Base-by-base conservation (phyloP, 805 yeast genomes). In the Peterozyma toletana region DNA sequence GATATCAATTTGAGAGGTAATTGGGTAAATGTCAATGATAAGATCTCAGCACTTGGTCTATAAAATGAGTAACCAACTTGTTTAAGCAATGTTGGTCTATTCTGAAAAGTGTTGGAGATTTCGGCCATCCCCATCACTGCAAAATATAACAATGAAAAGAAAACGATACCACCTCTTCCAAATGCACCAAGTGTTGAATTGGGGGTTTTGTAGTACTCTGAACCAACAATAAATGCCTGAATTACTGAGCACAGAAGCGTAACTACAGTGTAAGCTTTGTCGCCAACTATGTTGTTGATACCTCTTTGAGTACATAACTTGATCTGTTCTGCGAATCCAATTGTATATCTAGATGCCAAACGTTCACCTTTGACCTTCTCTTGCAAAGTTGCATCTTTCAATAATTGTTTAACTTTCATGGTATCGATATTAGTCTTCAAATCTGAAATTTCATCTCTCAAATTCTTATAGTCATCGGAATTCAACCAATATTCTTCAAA, bases 21-120 rank as follows among this genome's bases (percentile, higher is more conserved):
- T 53, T 77, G 80, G 37, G 80, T 70, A 33, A 80, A 55, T 50
- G 76, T 72, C 47, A 70, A 70, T 9, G 83, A 77, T 37, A 81
- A 49, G 9, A 82, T 74, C 59, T 80, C 86, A 21, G 84, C 83
- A 17, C 86, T 72, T 14, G 80, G 78, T 48, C 80, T 75, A 57
- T 76, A 79, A 63, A 81, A 64, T 13, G 82, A 76, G 51, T 77
- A 80, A 27, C 80, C 71, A 53, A 75, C 74, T 54, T 81, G 88
- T 56, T 80, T 81, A 51, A 76, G 78, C 45, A 79, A 68, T 52
- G 80, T 78, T 29, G 83, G 78, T 63, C 84, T 76, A 45, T 74
- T 75, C 47, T 76, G 75, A 53, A 77, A 81, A 44, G 80, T 63
- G 9, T 73, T 59, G 53, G 80, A 69, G 46, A 80, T 75, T 62